Base-by-base conservation (phyloP, 106 monocot species). In the Platanthera zijinensis region DNA sequence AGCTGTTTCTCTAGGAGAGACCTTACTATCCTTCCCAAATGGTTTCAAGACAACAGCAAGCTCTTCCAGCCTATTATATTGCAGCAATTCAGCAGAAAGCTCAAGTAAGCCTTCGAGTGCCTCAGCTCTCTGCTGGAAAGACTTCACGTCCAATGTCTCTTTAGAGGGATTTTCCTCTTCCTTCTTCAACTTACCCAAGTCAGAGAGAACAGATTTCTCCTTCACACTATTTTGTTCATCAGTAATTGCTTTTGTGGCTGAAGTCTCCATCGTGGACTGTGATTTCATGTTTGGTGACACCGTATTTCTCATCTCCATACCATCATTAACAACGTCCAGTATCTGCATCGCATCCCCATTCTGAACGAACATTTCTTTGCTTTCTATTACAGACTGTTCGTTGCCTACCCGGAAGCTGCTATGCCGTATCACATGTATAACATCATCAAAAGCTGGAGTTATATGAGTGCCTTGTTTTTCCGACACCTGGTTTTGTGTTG, bases 1-100 rank as follows among this genome's bases (percentile, higher is more conserved):
- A 21, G 94, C 97, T 4, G 97, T 97, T 79, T 97, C 94, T 71
- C 97, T 64, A 8, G 97, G 97, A 57, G 97, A 97, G 63, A 97
- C 94, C 82, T 97, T 91, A 53, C 6, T 53, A 54, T 84, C 89
- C 85, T 94, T 97, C 21, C 97, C 97, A 57, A 97, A 97, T 7
- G 97, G 97, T 64, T 78, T 94, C 72, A 97, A 66, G 72, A 97
- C 97, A 71, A 90, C 89, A 0, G 91, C 84, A 47, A 97, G 85
- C 73, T 94, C 97, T 72, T 92, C 97, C 80, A 97, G 72, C 69
- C 80, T 86, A 52, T 86, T 88, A 54, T 85, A 80, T 69, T 89
- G 85, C 57, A 97, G 80, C 50, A 97, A 75, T 13, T 97, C 97
- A 3, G 97, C 97, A 6, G 97, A 97, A 19, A 97, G 78, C 78